Percentiles rank a stretch among this genome's conserved stretches.
Evolutionary conservation across 257 asterid genomes (phyloP).

Genomic region (Fraxinus excelsior): DNA sequence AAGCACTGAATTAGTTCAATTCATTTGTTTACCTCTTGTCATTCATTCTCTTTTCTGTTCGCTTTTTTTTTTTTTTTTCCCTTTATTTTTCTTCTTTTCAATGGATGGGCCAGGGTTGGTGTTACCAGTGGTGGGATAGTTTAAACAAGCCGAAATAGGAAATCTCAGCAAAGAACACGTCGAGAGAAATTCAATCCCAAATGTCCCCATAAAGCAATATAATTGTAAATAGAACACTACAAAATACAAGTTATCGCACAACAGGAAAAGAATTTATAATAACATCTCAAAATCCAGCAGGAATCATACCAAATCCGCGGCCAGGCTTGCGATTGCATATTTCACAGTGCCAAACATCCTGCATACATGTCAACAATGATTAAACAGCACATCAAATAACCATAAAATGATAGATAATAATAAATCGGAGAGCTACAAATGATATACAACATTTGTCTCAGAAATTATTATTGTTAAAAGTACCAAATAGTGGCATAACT

Average conservation of each 20-base stretch:
- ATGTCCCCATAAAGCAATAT: background rate
- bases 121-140: background rate
- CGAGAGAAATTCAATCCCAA: background rate
- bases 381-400: background rate
- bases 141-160: background rate
- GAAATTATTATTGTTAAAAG: background rate
- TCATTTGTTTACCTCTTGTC: background rate
- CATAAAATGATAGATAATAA: background rate
- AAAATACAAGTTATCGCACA: background rate
- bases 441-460: background rate
- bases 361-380: constrained; percentile 30
- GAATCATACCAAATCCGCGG: constrained; percentile 89
- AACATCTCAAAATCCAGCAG: background rate
- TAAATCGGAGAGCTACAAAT: background rate
- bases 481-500: constrained; percentile 20
- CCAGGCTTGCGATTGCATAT: constrained; percentile 98
- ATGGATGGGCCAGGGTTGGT: background rate
- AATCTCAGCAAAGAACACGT: background rate
- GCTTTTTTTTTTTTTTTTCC: background rate
- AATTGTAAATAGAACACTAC: constrained; percentile 9
- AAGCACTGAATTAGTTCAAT: constrained; percentile 6
- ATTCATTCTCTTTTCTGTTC: background rate
- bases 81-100: background rate
- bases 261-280: background rate
- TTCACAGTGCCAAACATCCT: constrained; percentile 99